Percentiles rank a stretch among this genome's conserved stretches.
These are phyloP conservation scores for Noccaea caerulescens DNA, from an alignment of 345 rosid genomes.

Conservation along the genomic window DNA sequence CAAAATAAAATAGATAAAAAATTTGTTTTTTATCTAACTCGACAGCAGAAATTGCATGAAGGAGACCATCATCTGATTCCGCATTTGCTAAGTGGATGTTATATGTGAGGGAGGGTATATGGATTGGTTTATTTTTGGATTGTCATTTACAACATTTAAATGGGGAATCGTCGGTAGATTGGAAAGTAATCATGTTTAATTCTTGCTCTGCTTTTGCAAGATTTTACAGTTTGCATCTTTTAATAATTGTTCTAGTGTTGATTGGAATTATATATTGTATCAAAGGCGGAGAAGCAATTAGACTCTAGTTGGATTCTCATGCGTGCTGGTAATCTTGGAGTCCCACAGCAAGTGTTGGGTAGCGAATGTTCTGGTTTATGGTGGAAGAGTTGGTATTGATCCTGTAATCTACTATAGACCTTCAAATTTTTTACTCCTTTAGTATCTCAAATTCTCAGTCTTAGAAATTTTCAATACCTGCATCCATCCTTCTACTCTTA, in stretches of 20 bases:
- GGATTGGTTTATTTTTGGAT: neutral
- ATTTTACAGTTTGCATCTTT: neutral
- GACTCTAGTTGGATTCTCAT: conserved; percentile 85
- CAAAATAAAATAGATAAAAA: too few relatives aligned
- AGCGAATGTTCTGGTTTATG: conserved; percentile 76
- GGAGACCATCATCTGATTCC: too few relatives aligned
- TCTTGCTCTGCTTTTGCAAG: neutral
- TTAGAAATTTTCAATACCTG: neutral
- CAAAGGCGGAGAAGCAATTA: conserved; percentile 87
- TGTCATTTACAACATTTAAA: too few relatives aligned
- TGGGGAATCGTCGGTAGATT: neutral
- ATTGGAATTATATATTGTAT: conserved; percentile 17
- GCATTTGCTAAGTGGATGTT: too few relatives aligned
- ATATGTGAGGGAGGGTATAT: neutral
- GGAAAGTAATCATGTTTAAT: neutral
- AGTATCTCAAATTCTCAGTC: neutral
- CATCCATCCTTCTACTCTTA: neutral
- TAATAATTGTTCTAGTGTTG: conserved; percentile 61
- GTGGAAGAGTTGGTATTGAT: conserved; percentile 89
- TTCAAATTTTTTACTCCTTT: conserved; percentile 14
- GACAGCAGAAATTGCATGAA: too few relatives aligned
- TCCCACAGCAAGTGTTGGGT: conserved; percentile 91
- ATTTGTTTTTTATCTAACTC: too few relatives aligned
- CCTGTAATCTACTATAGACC: conserved; percentile 71
- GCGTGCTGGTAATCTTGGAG: conserved; percentile 94